Evolutionary conservation across 345 rosid species (phyloP), one percentile per base, ranked within the genome.

Genomic region (Excoecaria agallocha): DNA sequence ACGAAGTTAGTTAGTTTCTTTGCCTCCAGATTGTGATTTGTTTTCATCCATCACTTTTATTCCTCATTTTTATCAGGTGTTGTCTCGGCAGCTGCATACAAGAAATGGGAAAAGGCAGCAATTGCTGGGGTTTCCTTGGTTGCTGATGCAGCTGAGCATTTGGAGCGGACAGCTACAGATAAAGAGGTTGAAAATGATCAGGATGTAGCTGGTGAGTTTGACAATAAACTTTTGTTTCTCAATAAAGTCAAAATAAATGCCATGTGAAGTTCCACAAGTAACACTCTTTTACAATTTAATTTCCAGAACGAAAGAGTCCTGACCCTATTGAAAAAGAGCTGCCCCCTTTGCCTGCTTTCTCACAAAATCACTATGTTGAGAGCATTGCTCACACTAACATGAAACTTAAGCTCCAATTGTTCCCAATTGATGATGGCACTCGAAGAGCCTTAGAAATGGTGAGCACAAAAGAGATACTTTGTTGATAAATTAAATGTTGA

Each of bases 71-170:
- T 78, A 69, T 74, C 79, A 81, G 87, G 84, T 80, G 74, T 74
- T 74, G 57, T 75, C 76, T 84, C 87, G 24, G 80, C 94, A 74
- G 87, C 89, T 72, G 93, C 94, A 69, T 96, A 89, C 75, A 90
- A 81, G 78, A 93, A 88, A 78, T 96, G 99, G 99, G 99, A 96
- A 87, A 87, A 88, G 83, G 98, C 98, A 79, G 99, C 98, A 50
- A 93, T 90, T 72, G 98, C 96, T 80, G 99, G 99, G 72, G 99
- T 93, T 84, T 93, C 99, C 69, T 84, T 96, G 86, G 99, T 93
- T 81, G 99, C 99, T 73, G 98, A 93, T 80, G 99, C 99, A 79
- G 98, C 99, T 75, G 99, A 91, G 82, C 99, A 96, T 84, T 82
- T 96, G 81, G 98, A 96, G 82, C 89, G 89, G 76, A 75, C 88